These are phyloP conservation scores for Phytophthora syringae DNA, from an alignment of 352 stramenopile species.

Conservation along the genomic window DNA sequence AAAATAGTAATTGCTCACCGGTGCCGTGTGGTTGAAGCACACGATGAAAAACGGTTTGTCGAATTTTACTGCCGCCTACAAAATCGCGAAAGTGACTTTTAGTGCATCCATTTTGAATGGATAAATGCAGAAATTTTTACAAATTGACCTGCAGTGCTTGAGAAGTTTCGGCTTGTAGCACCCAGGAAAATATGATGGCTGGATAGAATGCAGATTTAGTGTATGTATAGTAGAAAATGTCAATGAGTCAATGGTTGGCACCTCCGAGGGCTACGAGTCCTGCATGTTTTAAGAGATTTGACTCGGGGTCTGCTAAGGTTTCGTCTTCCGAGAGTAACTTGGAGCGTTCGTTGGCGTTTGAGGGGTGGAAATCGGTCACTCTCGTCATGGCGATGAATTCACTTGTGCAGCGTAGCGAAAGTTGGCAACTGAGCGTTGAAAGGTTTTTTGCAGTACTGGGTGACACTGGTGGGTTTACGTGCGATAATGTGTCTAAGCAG, in stretches of 20 bases:
- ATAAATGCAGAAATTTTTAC: too few relatives aligned
- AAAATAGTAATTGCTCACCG: too few relatives aligned
- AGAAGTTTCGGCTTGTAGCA: constrained; percentile 33
- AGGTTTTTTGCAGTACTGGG: too few relatives aligned
- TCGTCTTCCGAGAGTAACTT: constrained; percentile 13
- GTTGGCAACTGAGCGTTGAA: too few relatives aligned
- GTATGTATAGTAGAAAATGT: constrained; percentile 3
- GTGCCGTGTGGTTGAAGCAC: constrained; percentile 50
- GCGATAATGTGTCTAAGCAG: too few relatives aligned
- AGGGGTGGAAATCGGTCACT: background rate
- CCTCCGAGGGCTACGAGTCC: constrained; percentile 24
- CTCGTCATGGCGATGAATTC: background rate
- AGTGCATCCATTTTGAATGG: too few relatives aligned
- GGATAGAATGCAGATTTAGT: too few relatives aligned
- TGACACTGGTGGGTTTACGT: too few relatives aligned
- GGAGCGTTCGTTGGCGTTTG: constrained; percentile 9
- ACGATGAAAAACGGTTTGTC: constrained; percentile 63
- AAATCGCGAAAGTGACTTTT: too few relatives aligned
- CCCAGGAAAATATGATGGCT: too few relatives aligned
- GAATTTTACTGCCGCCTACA: constrained; percentile 29
- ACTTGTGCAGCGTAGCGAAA: too few relatives aligned
- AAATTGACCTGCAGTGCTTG: constrained; percentile 37
- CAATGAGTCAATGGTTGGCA: constrained; percentile 13
- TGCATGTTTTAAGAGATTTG: constrained; percentile 7
- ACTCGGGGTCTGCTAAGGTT: background rate